Conservation (phyloP, 768 basidiomycete species). For the Podaxis carcinomalis region DNA sequence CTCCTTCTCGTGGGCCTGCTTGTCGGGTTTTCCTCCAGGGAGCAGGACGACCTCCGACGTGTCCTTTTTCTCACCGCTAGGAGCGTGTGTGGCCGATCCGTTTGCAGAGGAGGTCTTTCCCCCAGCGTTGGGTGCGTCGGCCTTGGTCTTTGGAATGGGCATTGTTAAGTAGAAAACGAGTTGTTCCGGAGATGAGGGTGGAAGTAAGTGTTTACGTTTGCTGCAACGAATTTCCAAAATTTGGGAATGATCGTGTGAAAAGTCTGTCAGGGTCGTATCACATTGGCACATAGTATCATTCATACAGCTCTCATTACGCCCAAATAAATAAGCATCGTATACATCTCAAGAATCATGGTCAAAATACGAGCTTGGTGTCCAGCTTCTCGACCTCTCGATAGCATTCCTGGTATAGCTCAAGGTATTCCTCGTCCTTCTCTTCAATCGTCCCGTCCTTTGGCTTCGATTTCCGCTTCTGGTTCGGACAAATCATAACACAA, state of each 20-base stretch:
- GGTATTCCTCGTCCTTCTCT: slow-evolving; percentile 79
- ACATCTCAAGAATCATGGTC: slow-evolving; percentile 17
- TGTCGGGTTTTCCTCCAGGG: slow-evolving; percentile 72
- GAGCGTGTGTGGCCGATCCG: slow-evolving; percentile 45
- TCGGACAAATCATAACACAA: slow-evolving; percentile 91
- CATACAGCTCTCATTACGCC: not conserved
- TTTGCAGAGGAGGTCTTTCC: slow-evolving; percentile 41
- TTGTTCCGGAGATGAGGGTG: slow-evolving; percentile 13
- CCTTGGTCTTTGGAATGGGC: slow-evolving; percentile 55
- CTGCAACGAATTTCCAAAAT: slow-evolving; percentile 11
- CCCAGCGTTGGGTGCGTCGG: slow-evolving; percentile 36
- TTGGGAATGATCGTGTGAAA: slow-evolving; percentile 22
- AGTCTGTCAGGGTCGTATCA: slow-evolving; percentile 2
- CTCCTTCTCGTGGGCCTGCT: slow-evolving; percentile 77
- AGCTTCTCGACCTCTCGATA: slow-evolving; percentile 81
- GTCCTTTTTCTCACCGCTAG: slow-evolving; percentile 39
- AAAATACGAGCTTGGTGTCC: slow-evolving; percentile 67
- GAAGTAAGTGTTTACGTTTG: slow-evolving; percentile 12
- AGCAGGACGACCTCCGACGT: slow-evolving; percentile 34
- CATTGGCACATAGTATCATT: not conserved
- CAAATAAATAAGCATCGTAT: slow-evolving; percentile 9
- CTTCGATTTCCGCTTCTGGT: slow-evolving; percentile 68
- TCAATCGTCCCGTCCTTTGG: slow-evolving; percentile 52
- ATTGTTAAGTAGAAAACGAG: slow-evolving; percentile 26
- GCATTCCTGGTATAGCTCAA: slow-evolving; percentile 83